phyloP scores from a whole-genome alignment of 2,329 filamentous ascomycete species.

The Fusarium marasasianum region DNA sequence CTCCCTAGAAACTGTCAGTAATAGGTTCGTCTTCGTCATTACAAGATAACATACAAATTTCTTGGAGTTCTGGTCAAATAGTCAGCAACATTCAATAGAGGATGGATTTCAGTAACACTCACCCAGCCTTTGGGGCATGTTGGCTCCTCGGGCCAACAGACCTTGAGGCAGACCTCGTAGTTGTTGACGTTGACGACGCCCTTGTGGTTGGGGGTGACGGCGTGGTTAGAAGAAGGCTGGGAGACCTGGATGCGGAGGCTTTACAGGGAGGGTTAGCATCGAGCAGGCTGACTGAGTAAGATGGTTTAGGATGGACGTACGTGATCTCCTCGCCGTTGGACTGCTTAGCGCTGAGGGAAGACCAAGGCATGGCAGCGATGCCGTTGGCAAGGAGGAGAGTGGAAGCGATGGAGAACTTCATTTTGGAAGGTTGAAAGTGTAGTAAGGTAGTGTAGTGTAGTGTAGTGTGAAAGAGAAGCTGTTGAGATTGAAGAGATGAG shows the following conservation, averaged over 20 bases:
- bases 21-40: rapidly evolving
- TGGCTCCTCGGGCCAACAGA: slow-evolving; percentile 1
- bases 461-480: neutral
- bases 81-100: neutral
- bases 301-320: neutral
- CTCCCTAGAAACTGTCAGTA: slow-evolving; percentile 8
- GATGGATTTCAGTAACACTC: neutral
- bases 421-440: neutral
- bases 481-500: too few species aligned
- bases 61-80: neutral
- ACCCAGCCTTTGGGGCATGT: slow-evolving; percentile 20
- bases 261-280: rapidly evolving
- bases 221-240: neutral
- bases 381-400: slow-evolving; percentile 6
- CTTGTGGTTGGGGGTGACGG: neutral
- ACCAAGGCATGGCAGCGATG: slow-evolving; percentile 32
- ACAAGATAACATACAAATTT: neutral
- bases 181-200: neutral
- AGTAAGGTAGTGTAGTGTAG: neutral
- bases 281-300: rapidly evolving
- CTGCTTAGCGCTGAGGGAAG: neutral
- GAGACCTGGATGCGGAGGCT: slow-evolving; percentile 29
- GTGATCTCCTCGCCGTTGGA: slow-evolving; percentile 25
- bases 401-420: slow-evolving; percentile 18
- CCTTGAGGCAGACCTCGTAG: neutral